Conservation (phyloP, 2,329 filamentous ascomycete species). For the Scedosporium minutisporum region DNA sequence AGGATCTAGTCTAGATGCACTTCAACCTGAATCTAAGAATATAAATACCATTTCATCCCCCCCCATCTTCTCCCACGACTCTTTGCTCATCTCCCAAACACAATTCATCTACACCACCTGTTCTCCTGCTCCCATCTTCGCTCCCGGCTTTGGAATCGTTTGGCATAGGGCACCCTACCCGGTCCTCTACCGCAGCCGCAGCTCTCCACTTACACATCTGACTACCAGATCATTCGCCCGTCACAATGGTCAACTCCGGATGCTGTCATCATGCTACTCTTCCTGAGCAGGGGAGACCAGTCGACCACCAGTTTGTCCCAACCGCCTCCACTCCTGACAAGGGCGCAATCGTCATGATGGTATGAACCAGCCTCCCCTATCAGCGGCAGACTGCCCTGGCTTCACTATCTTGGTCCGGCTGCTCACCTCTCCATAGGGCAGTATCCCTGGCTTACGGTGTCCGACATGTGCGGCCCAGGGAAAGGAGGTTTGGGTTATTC, state of each 20-base stretch:
- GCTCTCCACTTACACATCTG: too few relatives aligned
- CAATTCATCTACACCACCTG: not conserved
- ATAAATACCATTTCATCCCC: not conserved
- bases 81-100: not conserved
- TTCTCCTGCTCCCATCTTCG: not conserved
- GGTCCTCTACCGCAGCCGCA: too few relatives aligned
- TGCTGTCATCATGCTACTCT: too few relatives aligned
- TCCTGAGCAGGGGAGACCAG: not conserved
- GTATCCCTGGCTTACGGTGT: constrained; percentile 41
- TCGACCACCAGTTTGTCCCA: not conserved
- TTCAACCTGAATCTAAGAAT: not conserved
- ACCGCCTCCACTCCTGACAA: not conserved
- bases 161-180: too few relatives aligned
- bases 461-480: constrained; percentile 39
- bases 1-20: not conserved
- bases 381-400: not conserved
- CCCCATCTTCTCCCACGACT: not conserved
- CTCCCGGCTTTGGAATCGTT: not conserved
- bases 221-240: too few relatives aligned
- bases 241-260: too few relatives aligned
- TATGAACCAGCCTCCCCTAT: not conserved
- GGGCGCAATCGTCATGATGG: constrained; percentile 3
- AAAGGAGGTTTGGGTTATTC: constrained; percentile 46
- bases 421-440: constrained; percentile 7
- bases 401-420: not conserved